A percentile compares a stretch with the other conserved stretches of the same genome.
Evolutionary conservation across 768 basidiomycete genomes (phyloP).

Genomic region (Pluteus cervinus): DNA sequence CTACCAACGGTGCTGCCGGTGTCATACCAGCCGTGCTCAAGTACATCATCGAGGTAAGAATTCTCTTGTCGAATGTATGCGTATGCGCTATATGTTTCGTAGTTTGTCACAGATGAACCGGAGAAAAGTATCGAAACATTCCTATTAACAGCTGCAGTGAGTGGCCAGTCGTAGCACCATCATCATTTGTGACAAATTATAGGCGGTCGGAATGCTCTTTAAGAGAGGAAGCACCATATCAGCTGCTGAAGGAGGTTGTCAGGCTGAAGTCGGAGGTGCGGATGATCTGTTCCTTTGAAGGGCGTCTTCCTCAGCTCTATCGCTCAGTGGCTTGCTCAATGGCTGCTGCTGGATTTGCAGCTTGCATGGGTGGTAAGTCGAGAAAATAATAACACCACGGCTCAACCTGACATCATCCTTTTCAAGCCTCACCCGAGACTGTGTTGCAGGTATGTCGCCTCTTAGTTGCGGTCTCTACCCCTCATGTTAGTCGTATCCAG

Average conservation of each 20-base stretch:
- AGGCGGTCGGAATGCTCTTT: conserved; percentile 94
- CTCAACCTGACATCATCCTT: not conserved
- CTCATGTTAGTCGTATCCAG: conserved; percentile 19
- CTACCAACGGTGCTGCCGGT: conserved; percentile 90
- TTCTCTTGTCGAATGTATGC: not conserved
- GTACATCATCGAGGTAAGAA: conserved; percentile 71
- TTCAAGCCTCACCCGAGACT: conserved; percentile 69
- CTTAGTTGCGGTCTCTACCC: conserved; percentile 9
- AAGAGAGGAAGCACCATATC: conserved; percentile 97
- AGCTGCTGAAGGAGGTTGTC: conserved; percentile 93
- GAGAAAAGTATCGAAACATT: conserved; percentile 88
- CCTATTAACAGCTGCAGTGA: conserved; percentile 79
- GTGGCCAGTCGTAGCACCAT: conserved; percentile 15
- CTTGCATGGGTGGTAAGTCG: conserved; percentile 80
- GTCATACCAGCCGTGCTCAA: conserved; percentile 92
- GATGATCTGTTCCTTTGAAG: conserved; percentile 3
- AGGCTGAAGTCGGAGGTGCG: conserved; percentile 89
- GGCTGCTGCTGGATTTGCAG: conserved; percentile 91
- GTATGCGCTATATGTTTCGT: conserved; percentile 5
- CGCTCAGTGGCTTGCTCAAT: conserved; percentile 83
- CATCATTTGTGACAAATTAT: conserved; percentile 8
- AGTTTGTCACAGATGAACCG: conserved; percentile 89
- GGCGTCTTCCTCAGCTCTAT: not conserved
- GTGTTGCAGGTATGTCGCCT: conserved; percentile 55
- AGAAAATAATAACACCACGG: conserved; percentile 4